Evolutionary conservation across 495 filamentous ascomycete species (phyloP), one percentile per base, ranked within the genome.

Genomic region (Aspergillus avenaceus): DNA sequence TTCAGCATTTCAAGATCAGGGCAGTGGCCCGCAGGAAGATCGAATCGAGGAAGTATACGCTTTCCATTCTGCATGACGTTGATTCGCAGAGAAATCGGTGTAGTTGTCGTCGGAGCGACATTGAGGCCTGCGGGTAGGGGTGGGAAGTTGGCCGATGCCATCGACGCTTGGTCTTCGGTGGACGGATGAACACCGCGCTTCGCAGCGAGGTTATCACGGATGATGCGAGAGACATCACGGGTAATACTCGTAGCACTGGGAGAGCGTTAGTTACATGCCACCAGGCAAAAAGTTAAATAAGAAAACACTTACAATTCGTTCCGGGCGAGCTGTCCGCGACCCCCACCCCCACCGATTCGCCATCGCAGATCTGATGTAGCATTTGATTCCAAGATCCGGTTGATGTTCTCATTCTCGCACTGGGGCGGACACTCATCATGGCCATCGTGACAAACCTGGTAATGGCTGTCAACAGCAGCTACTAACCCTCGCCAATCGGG

Each of bases 391-490:
- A 75, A 42, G 12, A 74, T 74, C 11, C 66, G 66, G 38, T 62
- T 44, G 32, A 75, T 40, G 19, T 73, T 70, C 3, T 45, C 46
- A 41, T 67, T 54, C 46, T 74, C 73, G 41, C 71, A 74, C 7
- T 23, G 23, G 0, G 56, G 8, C 0, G 56, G 41, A 50, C 71
- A 74, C 0, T 67, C 52, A 46, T 52, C 66, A 8, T 54, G 52
- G 5, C 65, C 72, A 32, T 67, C 49, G 51, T 74, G 72, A 21
- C 69, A 26, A 6, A 71, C 54, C 23, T 72, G 63, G 44, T 72
- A 74, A 48, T 77, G 72, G 45, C 67, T 73, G 48, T 77, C 72
- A 8, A 77, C 62, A n/a, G 72, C 72, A 14, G 73, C 72, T 2
- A 77, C 72, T 8, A 77, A 28, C 0, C 70, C 70, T 28, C 69